Base-by-base conservation (phyloP, 306 rosid genomes). In the Prosopis cineraria region DNA sequence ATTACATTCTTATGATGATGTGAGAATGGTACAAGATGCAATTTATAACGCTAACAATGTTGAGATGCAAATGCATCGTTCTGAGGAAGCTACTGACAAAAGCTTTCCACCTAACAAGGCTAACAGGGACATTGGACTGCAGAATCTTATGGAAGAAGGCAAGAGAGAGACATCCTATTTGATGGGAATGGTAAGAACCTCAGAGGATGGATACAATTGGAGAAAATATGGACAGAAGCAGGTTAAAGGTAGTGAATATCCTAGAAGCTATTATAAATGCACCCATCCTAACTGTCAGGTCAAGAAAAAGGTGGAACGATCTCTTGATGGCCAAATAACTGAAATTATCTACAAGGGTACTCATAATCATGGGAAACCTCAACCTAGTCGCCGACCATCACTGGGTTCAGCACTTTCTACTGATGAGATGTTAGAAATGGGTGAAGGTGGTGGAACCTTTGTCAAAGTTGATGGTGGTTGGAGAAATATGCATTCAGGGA, bases 211-310 rank as follows among this genome's bases (percentile, higher is more conserved):
- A 70, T 94, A 92, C 78, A 94, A 90, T 65, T 94, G 98, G 98
- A 92, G 96, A 63, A 94, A 94, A 83, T 94, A 94, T 77, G 98
- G 98, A 27, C 98, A 94, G 72, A 94, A 94, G 78, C 97, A 92
- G 84, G 98, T 94, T 1, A 94, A 92, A 77, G 97, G 98, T 7
- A 90, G 97, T 69, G 97, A 92, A 82, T 94, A 88, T 84, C 98
- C 97, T 6, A 88, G 98, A 73, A 94, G 98, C 83, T 94, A 94
- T 73, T 94, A 90, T 43, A 94, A 92, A 83, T 94, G 98, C 62
- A 92, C 96, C 4, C 82, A 89, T 55, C 83, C 91, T 71, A 90
- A 81, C 79, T 94, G 98, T 79, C 88, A 5, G 59, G 98, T 94
- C 84, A 94, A 90, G 97, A 92, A 94, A 80, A 94, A 90, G 77